phyloP scores from a whole-genome alignment of 2,329 filamentous ascomycete genomes.

The Fusarium chaquense region DNA sequence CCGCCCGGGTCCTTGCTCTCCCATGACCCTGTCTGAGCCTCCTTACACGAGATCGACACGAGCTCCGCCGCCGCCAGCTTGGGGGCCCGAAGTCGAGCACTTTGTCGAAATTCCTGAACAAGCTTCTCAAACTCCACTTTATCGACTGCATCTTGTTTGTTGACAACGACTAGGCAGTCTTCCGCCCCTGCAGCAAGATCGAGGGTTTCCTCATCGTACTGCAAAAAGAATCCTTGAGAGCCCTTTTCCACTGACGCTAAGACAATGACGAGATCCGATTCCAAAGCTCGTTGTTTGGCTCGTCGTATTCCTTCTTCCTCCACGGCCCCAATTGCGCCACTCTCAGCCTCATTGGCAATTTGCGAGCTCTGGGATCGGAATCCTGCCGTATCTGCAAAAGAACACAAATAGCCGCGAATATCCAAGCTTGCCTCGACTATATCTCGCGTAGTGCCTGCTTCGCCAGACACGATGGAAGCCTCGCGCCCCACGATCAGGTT shows the following conservation, averaged over 20 bases:
- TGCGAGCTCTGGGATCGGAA: conserved; percentile 67
- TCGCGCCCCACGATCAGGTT: conserved; percentile 91
- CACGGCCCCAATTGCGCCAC: conserved; percentile 72
- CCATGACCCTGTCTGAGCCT: conserved; percentile 57
- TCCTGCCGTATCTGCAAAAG: conserved; percentile 95
- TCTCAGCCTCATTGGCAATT: conserved; percentile 20
- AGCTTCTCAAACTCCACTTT: conserved; percentile 53
- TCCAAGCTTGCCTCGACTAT: conserved; percentile 93
- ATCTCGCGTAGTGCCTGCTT: conserved; percentile 94
- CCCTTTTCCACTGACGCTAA: conserved; percentile 78
- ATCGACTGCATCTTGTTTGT: conserved; percentile 69
- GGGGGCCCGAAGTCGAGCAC: conserved; percentile 33
- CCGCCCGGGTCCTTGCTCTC: conserved; percentile 66
- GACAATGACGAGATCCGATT: conserved; percentile 87
- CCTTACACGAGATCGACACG: conserved; percentile 77
- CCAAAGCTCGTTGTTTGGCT: conserved; percentile 81
- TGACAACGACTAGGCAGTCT: conserved; percentile 67
- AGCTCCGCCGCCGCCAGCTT: conserved; percentile 52
- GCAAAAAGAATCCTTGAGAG: conserved; percentile 57
- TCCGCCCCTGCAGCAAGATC: conserved; percentile 63
- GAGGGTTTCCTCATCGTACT: conserved; percentile 67
- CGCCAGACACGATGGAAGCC: conserved; percentile 92
- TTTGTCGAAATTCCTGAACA: conserved; percentile 54
- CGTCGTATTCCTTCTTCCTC: conserved; percentile 92
- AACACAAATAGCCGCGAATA: conserved; percentile 88